Conservation (phyloP, 495 filamentous ascomycete species). For the Aspergillus ellipticus region DNA sequence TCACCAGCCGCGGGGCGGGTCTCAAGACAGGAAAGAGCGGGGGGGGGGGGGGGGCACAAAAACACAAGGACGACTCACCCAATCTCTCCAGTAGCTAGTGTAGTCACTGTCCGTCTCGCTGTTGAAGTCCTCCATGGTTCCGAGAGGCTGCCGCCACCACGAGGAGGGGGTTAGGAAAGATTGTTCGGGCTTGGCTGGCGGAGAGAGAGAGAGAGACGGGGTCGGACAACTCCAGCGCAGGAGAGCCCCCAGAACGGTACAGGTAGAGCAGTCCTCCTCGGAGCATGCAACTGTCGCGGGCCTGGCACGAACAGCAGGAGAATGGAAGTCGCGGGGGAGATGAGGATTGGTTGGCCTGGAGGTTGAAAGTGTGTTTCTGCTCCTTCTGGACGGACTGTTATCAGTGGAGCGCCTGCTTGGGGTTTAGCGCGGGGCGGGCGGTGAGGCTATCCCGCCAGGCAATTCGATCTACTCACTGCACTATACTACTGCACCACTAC, state of each 20-base stretch:
- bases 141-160: slow-evolving; percentile 9
- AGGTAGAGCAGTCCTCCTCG: slow-evolving; percentile 18
- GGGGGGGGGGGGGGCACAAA: too few relatives aligned
- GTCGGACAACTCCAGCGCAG: slow-evolving; percentile 28
- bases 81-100: slow-evolving; percentile 98
- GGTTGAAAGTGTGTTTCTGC: slow-evolving; percentile 22
- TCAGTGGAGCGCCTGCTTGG: slow-evolving; percentile 20
- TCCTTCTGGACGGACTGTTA: slow-evolving; percentile 20
- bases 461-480: slow-evolving; percentile 23
- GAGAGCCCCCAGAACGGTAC: slow-evolving; percentile 28
- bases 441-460: slow-evolving; percentile 3
- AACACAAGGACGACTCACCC: slow-evolving; percentile 60
- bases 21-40: not conserved
- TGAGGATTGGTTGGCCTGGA: not conserved
- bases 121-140: slow-evolving; percentile 86
- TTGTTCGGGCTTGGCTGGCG: slow-evolving; percentile 22
- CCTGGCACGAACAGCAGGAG: not conserved
- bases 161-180: slow-evolving; percentile 11
- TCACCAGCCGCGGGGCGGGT: not conserved
- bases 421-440: slow-evolving; percentile 32
- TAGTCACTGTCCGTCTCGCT: slow-evolving; percentile 99
- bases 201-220: slow-evolving; percentile 32
- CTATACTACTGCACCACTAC: too few relatives aligned
- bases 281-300: slow-evolving; percentile 8
- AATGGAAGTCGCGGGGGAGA: not conserved